Evolutionary conservation across 1,139 yeast genomes (phyloP).

Genomic region (Candida sp.): DNA sequence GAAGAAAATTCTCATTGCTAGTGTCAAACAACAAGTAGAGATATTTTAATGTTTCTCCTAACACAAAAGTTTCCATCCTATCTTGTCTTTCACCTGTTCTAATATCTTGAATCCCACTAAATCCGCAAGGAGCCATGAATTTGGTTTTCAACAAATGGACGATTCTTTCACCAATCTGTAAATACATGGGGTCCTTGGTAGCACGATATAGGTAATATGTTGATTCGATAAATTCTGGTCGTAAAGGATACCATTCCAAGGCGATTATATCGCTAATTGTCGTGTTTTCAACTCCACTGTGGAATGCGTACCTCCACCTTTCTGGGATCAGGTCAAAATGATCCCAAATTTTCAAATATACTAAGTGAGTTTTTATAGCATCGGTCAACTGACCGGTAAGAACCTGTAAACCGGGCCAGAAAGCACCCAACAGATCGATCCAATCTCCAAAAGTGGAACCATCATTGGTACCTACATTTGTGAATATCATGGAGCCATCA

Average conservation of each 20-base stretch:
- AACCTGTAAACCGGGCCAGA: slow-evolving; percentile 84
- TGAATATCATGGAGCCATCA: slow-evolving; percentile 54
- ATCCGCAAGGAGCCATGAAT: slow-evolving; percentile 70
- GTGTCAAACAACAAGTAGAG: slow-evolving; percentile 77
- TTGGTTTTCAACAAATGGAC: slow-evolving; percentile 50
- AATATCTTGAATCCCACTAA: slow-evolving; percentile 73
- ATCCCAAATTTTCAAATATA: slow-evolving; percentile 80
- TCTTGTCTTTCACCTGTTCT: slow-evolving; percentile 62
- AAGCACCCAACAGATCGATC: slow-evolving; percentile 87
- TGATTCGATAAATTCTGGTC: slow-evolving; percentile 91
- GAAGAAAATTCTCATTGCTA: slow-evolving; percentile 51
- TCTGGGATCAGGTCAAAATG: slow-evolving; percentile 82
- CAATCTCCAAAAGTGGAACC: slow-evolving; percentile 58
- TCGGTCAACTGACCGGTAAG: slow-evolving; percentile 70
- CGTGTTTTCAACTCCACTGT: slow-evolving; percentile 6
- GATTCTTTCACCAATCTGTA: slow-evolving; percentile 69
- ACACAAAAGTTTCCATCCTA: slow-evolving; percentile 88
- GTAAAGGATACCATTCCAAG: slow-evolving; percentile 86
- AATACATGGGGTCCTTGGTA: slow-evolving; percentile 80
- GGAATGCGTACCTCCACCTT: slow-evolving; percentile 59
- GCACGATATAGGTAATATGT: slow-evolving; percentile 83
- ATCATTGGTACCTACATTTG: slow-evolving; percentile 52
- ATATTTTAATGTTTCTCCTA: slow-evolving; percentile 84
- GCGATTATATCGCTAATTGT: slow-evolving; percentile 31
- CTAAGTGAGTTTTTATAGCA: slow-evolving; percentile 60